A percentile compares a stretch with the other conserved stretches of the same genome.
Conservation (phyloP, 495 filamentous ascomycete species). For the Physcia stellaris region DNA sequence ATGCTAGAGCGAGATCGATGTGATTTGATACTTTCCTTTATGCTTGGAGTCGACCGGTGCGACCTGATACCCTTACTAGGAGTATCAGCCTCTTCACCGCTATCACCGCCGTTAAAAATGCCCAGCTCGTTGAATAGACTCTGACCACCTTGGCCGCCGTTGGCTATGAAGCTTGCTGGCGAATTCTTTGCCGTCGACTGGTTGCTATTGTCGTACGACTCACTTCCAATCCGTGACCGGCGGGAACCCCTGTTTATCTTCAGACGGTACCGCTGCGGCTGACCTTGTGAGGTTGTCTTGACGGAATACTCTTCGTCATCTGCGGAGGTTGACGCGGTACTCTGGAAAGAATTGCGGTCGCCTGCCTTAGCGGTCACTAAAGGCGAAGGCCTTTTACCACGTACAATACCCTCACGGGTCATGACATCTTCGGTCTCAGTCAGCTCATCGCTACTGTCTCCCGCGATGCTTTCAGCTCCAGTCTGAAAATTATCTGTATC, state of each 20-base stretch:
- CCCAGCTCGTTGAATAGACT: slow-evolving; percentile 85
- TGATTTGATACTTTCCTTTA: background rate
- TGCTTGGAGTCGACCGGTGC: slow-evolving; percentile 10
- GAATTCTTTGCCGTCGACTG: slow-evolving; percentile 40
- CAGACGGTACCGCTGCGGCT: slow-evolving; percentile 56
- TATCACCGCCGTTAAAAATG: slow-evolving; percentile 53
- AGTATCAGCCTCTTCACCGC: slow-evolving; percentile 39
- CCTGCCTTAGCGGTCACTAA: slow-evolving; percentile 33
- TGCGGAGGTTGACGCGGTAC: slow-evolving; percentile 78
- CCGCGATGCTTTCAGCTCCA: slow-evolving; percentile 66
- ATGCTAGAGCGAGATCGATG: slow-evolving; percentile 26
- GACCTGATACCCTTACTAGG: slow-evolving; percentile 20
- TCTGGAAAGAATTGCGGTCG: slow-evolving; percentile 58
- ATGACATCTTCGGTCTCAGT: slow-evolving; percentile 74
- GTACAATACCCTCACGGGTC: slow-evolving; percentile 22
- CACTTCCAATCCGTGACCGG: slow-evolving; percentile 51
- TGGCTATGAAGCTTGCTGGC: slow-evolving; percentile 41
- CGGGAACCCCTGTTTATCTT: slow-evolving; percentile 48
- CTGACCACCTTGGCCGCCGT: slow-evolving; percentile 47
- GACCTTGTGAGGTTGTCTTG: slow-evolving; percentile 47
- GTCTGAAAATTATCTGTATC: slow-evolving; percentile 95
- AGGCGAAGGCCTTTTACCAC: slow-evolving; percentile 23
- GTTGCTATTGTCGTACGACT: slow-evolving; percentile 43
- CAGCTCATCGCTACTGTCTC: slow-evolving; percentile 63
- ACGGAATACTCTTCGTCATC: slow-evolving; percentile 54